These are phyloP conservation scores for Saxispiralis lemnorum DNA, from an alignment of 495 filamentous ascomycete genomes.

Conservation along the genomic window DNA sequence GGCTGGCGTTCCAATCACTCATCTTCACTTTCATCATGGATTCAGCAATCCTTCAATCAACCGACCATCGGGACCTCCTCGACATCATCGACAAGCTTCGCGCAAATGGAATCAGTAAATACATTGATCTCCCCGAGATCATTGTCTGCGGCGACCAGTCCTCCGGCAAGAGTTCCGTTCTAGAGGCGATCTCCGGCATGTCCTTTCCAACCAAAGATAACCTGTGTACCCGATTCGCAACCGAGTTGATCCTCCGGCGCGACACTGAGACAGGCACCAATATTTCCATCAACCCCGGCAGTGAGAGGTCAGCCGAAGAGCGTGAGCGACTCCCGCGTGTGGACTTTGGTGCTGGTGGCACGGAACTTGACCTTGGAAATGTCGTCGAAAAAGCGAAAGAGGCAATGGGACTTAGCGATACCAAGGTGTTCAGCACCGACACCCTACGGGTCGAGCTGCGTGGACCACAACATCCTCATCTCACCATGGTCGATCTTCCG, in stretches of 20 bases:
- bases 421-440: slow-evolving; percentile 5
- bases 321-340: not conserved
- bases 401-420: slow-evolving; percentile 2
- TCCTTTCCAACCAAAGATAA: slow-evolving; percentile 30
- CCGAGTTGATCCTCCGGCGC: slow-evolving; percentile 38
- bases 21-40: too few relatives aligned
- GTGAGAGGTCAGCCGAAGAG: not conserved
- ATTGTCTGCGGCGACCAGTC: slow-evolving; percentile 18
- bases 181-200: slow-evolving; percentile 21
- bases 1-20: too few relatives aligned
- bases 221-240: slow-evolving; percentile 41
- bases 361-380: not conserved
- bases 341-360: not conserved
- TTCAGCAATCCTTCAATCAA: not conserved
- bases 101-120: slow-evolving; percentile 1
- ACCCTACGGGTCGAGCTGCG: slow-evolving; percentile 3
- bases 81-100: slow-evolving; percentile 10
- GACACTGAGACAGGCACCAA: not conserved
- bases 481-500: slow-evolving; percentile 15
- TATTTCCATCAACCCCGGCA: slow-evolving; percentile 3
- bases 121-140: slow-evolving; percentile 10
- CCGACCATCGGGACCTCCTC: slow-evolving; percentile 2
- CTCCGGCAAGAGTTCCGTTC: slow-evolving; percentile 16
- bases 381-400: slow-evolving; percentile 6
- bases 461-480: slow-evolving; percentile 6